Base-by-base conservation (phyloP, 805 yeast genomes). In the Grigorovia yakushimaensis region DNA sequence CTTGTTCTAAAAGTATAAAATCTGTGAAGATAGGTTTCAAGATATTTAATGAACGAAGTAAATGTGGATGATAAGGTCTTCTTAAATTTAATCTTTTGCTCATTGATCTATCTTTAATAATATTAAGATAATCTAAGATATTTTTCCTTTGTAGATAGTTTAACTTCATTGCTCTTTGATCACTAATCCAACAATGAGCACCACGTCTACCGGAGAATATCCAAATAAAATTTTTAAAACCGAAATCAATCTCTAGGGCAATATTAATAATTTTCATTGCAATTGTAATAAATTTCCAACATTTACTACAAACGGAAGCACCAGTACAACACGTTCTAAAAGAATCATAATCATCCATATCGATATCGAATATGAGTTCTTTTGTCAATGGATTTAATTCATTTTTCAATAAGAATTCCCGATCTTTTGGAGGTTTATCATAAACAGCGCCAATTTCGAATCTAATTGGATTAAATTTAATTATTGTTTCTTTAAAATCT, bases 141-240 rank as follows among this genome's bases (percentile, higher is more conserved):
- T 95, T 79, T 56, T 83, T 73, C 58, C 98, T 77, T 50, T 79
- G 77, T 5, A 70, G 58, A 62, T 93, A 98, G 52, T 78, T 84
- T 51, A 93, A 65, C 1, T 63, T 57, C 48, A 97, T 70, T 1
- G 97, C 96, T 43, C 89, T 70, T 47, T 75, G 67, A 62, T 93
- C 98, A 65, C 95, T 85, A 21, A 93, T 75, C 98, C 98, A 93
- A 59, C 98, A 94, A 73, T 93, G 98, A 15, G 94, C 95, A 65
- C 98, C 98, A 76, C 98, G 85, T 73, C 98, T 84, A 42, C 98
- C 98, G 0, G 96, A 88, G 61, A 87, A 93, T 4, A 91, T 96
- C 98, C 98, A 93, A 44, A 93, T 72, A 60, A 88, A 71, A 64
- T 87, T 82, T 50, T 79, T 69, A 64, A 86, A 89, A 1, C 96